phyloP scores from a whole-genome alignment of 164 flowering plant species.

The Taxillus chinensis region DNA sequence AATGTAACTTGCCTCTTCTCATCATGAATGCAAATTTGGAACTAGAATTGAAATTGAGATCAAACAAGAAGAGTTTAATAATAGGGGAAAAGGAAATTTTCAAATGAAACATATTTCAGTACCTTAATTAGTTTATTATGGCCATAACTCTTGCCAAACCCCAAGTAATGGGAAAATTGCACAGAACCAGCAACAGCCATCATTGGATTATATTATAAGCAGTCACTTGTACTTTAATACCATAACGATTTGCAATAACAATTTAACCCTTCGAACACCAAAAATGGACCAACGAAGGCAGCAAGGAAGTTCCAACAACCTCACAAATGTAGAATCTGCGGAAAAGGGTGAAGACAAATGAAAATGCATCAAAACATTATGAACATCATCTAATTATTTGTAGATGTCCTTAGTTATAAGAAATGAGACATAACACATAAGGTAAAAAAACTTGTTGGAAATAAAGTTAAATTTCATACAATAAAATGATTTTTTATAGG shows the following conservation, averaged over 20 bases:
- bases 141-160: constrained; percentile 21
- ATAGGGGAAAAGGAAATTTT: neutral
- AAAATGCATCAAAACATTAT: neutral
- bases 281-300: neutral
- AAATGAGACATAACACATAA: neutral
- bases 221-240: constrained; percentile 4
- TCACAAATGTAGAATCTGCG: neutral
- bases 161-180: constrained; percentile 39
- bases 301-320: neutral
- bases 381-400: neutral
- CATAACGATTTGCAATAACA: constrained; percentile 7
- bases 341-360: neutral
- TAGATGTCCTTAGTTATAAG: neutral
- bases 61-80: neutral
- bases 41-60: neutral
- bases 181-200: constrained; percentile 49
- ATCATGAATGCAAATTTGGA: constrained; percentile 20
- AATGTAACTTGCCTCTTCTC: constrained; percentile 24
- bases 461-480: neutral
- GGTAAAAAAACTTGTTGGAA: neutral
- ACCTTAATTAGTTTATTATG: constrained; percentile 28
- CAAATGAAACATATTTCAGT: constrained; percentile 4
- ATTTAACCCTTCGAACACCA: neutral
- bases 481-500: too few species aligned
- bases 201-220: neutral